phyloP scores from a whole-genome alignment of 2,329 filamentous ascomycete genomes.

The Scedosporium dehoogii region DNA sequence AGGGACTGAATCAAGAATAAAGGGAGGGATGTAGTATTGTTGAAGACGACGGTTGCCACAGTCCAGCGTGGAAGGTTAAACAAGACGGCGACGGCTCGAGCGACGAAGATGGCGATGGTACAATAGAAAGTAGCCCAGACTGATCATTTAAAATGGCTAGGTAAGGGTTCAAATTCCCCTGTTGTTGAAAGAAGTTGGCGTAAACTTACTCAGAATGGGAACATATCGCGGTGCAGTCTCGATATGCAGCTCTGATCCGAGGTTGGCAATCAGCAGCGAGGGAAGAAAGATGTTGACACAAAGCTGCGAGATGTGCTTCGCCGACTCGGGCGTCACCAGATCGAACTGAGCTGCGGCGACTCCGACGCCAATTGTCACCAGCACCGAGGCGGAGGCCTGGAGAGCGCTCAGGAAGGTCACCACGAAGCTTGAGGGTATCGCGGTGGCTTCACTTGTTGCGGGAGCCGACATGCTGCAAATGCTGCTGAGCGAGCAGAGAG shows the following conservation, averaged over 20 bases:
- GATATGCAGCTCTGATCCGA: conserved; percentile 29
- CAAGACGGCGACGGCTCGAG: background rate
- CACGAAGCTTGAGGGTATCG: conserved; percentile 12
- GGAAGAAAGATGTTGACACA: conserved; percentile 38
- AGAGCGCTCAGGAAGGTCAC: conserved; percentile 33
- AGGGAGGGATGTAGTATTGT: conserved; percentile 37
- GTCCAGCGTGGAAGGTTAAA: conserved; percentile 35
- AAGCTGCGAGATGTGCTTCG: conserved; percentile 33
- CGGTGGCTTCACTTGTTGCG: too few relatives aligned
- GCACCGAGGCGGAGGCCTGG: conserved; percentile 35
- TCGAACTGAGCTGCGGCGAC: conserved; percentile 26
- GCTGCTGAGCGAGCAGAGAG: too few relatives aligned
- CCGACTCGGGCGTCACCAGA: conserved; percentile 23
- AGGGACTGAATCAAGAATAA: conserved; percentile 32
- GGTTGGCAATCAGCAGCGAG: conserved; percentile 32
- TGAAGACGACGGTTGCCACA: conserved; percentile 35
- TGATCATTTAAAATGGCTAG: background rate
- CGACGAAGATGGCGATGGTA: background rate
- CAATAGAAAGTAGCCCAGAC: conserved; percentile 27
- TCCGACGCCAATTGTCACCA: conserved; percentile 35
- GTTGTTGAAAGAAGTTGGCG: too few relatives aligned
- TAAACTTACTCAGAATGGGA: conserved; percentile 19
- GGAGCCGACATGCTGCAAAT: too few relatives aligned
- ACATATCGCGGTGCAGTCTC: conserved; percentile 25
- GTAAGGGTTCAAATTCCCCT: background rate